Percentiles rank a stretch among this genome's conserved stretches.
These are phyloP conservation scores for Epichloe baconii DNA, from an alignment of 2,329 filamentous ascomycete genomes.

Conservation along the genomic window DNA sequence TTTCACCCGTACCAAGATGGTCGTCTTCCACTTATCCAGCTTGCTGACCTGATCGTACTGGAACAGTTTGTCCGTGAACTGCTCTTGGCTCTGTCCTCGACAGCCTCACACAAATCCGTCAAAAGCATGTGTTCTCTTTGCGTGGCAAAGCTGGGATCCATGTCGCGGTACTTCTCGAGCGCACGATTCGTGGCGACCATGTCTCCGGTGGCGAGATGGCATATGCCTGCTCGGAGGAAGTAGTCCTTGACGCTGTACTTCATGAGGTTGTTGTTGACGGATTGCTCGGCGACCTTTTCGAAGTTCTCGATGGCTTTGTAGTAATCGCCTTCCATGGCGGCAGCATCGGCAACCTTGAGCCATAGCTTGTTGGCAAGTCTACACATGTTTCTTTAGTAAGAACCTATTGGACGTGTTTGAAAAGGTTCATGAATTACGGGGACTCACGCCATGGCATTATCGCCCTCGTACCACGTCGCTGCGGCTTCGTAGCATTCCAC, in stretches of 20 bases:
- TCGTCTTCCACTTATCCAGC: constrained; percentile 95
- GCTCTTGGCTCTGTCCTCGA: constrained; percentile 70
- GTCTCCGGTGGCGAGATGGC: constrained; percentile 64
- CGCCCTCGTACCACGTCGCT: constrained; percentile 78
- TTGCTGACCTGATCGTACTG: constrained; percentile 87
- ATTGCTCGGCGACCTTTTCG: constrained; percentile 67
- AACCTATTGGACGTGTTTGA: not conserved
- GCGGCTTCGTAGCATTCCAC: constrained; percentile 75
- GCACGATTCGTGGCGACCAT: constrained; percentile 67
- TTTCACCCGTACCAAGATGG: constrained; percentile 71
- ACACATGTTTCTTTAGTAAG: not conserved
- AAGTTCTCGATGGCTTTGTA: constrained; percentile 69
- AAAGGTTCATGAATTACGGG: not conserved
- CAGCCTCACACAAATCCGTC: constrained; percentile 58
- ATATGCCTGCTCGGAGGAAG: constrained; percentile 86
- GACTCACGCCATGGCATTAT: constrained; percentile 69
- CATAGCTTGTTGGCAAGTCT: constrained; percentile 87
- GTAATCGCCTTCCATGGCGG: constrained; percentile 73
- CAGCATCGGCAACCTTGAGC: constrained; percentile 81
- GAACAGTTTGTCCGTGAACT: constrained; percentile 75
- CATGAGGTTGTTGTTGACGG: constrained; percentile 83
- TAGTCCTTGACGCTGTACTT: constrained; percentile 93
- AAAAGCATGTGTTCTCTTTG: constrained; percentile 76
- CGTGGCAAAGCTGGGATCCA: constrained; percentile 62
- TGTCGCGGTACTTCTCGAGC: constrained; percentile 67